Base-by-base conservation (phyloP, 73 alveolate species). In the Paramecium octaurelia region DNA sequence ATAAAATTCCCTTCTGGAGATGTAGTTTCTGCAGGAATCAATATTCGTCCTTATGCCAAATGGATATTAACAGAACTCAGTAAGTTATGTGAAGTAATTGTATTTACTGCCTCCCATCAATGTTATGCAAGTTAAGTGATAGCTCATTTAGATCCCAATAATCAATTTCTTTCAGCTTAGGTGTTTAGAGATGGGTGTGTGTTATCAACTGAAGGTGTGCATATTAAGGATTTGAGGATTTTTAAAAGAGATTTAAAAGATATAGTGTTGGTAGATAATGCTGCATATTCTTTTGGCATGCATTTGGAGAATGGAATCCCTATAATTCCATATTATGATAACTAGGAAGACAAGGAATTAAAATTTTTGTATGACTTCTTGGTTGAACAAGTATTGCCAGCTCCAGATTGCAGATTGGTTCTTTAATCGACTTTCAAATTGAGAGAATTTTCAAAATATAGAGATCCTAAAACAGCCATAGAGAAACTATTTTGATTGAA, bases 221-320 rank as follows among this genome's bases (percentile, higher is more conserved):
- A 92, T 58, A 77, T 94, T 11, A 94, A 94, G 70, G 97, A 94
- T 87, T 71, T 94, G 20, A 92, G 97, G 71, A 92, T 94, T 0
- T 86, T 94, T 10, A 86, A 75, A 23, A 54, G 97, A 58, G 59
- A 86, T 43, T 89, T 95, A 70, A 86, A 92, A 83, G 98, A 96
- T 71, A 94, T 95, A 29, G 94, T 97, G 21, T 58, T 97, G 10
- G 96, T 97, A 5, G 99, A 97, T 93, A 95, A 96, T 58, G 97
- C 99, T 27, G 98, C 97, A 44, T 94, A 95, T 40, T 94, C 97
- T 3, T 97, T 97, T 93, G 97, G 98, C 6, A 92, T 85, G 50
- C 93, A 95, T 76, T 84, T 97, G 29, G 96, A 95, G 54, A 97
- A 97, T 92, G 99, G 99, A 36, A 97, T 97, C 31, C 99, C 99